phyloP scores from a whole-genome alignment of 2,329 filamentous ascomycete genomes.

The Phyllosticta citriasiana region DNA sequence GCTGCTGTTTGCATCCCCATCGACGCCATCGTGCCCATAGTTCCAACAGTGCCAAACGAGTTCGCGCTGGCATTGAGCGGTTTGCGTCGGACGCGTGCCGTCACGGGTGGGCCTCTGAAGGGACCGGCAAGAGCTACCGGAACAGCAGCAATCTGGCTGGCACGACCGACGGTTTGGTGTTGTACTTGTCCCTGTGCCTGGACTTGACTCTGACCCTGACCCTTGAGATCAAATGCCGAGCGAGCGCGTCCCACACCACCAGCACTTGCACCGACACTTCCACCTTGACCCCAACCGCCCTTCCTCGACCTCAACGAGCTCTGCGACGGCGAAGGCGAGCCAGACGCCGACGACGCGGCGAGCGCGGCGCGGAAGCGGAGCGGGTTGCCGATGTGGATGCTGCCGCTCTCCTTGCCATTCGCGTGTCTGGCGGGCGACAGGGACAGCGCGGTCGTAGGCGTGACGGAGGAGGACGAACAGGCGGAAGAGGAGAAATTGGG shows the following conservation, averaged over 20 bases:
- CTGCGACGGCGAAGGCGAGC: neutral
- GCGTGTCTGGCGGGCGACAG: neutral
- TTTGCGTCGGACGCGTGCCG: constrained; percentile 1
- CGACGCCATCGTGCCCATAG: too few species aligned
- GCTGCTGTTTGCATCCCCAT: too few species aligned
- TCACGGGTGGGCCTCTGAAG: neutral
- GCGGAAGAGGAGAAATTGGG: neutral
- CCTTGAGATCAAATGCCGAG: constrained; percentile 25
- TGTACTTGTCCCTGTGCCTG: too few species aligned
- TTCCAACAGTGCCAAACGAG: neutral
- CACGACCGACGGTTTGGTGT: too few species aligned
- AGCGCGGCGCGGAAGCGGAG: constrained; percentile 2
- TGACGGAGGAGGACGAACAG: too few species aligned
- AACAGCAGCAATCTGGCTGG: too few species aligned
- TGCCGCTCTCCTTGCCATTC: neutral
- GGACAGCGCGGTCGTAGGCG: too few species aligned
- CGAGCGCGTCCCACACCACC: constrained; percentile 13
- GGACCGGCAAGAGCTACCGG: too few species aligned
- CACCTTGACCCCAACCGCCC: neutral
- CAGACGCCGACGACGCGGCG: neutral
- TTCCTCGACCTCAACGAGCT: neutral
- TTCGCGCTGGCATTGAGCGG: constrained; percentile 3
- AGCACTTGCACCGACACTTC: too few species aligned
- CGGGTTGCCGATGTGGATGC: neutral
- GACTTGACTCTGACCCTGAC: neutral